A percentile compares a stretch with the other conserved stretches of the same genome.
Evolutionary conservation across 148 eudicot species (phyloP).

Genomic region (Vaccinium vitisidaea): DNA sequence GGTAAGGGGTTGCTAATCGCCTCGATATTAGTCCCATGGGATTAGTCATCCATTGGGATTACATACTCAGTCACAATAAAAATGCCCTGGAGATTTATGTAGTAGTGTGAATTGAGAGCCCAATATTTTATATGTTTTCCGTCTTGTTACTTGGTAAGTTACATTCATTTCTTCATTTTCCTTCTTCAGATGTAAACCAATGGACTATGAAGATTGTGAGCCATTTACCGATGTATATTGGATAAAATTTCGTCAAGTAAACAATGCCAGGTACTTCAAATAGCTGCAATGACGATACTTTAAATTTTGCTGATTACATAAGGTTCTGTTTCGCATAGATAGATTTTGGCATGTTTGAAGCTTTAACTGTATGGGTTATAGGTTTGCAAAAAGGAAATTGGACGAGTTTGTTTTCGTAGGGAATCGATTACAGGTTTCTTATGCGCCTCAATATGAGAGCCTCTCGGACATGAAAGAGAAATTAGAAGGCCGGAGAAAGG

Average conservation of each 20-base stretch:
- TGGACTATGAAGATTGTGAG: conserved; percentile 94
- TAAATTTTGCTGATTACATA: background rate
- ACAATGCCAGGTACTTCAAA: conserved; percentile 63
- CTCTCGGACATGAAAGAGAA: conserved; percentile 83
- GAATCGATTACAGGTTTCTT: conserved; percentile 77
- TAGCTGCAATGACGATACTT: background rate
- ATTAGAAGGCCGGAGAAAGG: conserved; percentile 78
- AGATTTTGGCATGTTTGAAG: background rate
- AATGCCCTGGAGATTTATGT: background rate
- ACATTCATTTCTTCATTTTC: background rate
- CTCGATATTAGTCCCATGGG: background rate
- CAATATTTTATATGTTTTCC: background rate
- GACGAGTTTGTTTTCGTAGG: conserved; percentile 83
- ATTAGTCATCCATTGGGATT: background rate
- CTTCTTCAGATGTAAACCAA: conserved; percentile 71
- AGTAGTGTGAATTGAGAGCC: background rate
- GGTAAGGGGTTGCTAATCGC: background rate
- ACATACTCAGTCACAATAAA: background rate
- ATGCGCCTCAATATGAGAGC: conserved; percentile 79
- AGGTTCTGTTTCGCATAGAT: background rate
- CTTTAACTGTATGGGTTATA: conserved; percentile 25
- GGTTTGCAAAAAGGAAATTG: conserved; percentile 90
- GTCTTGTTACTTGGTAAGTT: background rate
- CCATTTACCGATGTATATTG: conserved; percentile 84
- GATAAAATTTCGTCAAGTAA: conserved; percentile 68